A percentile compares a stretch with the other conserved stretches of the same genome.
Evolutionary conservation across 805 yeast species (phyloP).

Genomic region (Ogataea haglerorum): DNA sequence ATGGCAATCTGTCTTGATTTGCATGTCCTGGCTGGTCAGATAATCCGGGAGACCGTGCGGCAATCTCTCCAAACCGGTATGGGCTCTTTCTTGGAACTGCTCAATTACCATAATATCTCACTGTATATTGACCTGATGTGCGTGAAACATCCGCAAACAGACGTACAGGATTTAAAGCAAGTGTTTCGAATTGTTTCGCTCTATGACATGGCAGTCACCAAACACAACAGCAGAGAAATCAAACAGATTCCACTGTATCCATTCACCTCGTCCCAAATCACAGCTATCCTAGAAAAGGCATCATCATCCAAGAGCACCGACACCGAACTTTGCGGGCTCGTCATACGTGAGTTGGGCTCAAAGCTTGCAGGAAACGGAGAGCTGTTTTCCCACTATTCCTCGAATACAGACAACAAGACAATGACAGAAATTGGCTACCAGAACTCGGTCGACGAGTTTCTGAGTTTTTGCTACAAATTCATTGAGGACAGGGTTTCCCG

Average conservation of each 20-base stretch:
- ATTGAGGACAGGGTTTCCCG: slow-evolving; percentile 23
- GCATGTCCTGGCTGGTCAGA: neutral
- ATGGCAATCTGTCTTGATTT: slow-evolving; percentile 4
- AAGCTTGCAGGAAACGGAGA: slow-evolving; percentile 8
- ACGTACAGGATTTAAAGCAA: slow-evolving; percentile 4
- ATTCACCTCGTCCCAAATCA: slow-evolving; percentile 12
- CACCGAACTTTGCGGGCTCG: neutral
- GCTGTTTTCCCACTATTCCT: neutral
- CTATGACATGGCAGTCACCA: slow-evolving; percentile 12
- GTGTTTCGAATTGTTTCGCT: slow-evolving; percentile 9
- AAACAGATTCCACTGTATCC: slow-evolving; percentile 5
- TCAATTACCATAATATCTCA: slow-evolving; percentile 5
- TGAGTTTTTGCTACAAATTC: slow-evolving; percentile 27
- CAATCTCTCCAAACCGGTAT: neutral
- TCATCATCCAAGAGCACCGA: neutral
- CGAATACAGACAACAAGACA: neutral
- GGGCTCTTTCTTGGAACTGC: neutral
- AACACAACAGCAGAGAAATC: slow-evolving; percentile 7
- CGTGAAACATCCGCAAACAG: slow-evolving; percentile 14
- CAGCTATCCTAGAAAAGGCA: slow-evolving; percentile 9
- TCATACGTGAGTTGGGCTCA: slow-evolving; percentile 14
- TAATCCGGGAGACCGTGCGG: slow-evolving; percentile 3
- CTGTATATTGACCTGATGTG: slow-evolving; percentile 12
- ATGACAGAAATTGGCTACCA: slow-evolving; percentile 14
- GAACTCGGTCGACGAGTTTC: slow-evolving; percentile 24